Base-by-base conservation (phyloP, 179 eudicot species). In the Silene noctiflora region DNA sequence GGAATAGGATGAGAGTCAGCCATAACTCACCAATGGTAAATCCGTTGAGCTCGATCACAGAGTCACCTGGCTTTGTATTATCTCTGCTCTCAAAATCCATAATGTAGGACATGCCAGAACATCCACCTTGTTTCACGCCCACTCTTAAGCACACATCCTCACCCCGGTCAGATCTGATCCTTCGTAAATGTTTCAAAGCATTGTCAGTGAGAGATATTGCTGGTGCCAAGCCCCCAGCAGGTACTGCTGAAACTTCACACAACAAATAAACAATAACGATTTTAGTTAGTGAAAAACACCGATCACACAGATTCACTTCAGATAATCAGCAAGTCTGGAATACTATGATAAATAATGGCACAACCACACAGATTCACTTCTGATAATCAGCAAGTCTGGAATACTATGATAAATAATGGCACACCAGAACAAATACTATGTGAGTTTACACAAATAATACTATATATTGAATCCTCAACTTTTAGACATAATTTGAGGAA, bases 91-190 rank as follows among this genome's bases (percentile, higher is more conserved):
- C 99, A 76, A 96, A 96, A 85, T 96, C 98, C 99, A 96, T 96
- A 13, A 89, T 85, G 82, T 96, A 96, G 59, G 99, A 96, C 97
- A 96, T 84, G 56, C 99, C 99, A 24, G 99, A 96, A 86, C 99
- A 96, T 75, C 99, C 98, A 84, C 99, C 99, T 76, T 96, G 98
- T 83, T 87, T 96, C 58, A 96, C 97, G 44, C 99, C 99, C 72
- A 96, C 91, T 82, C 99, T 89, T 67, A 96, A 88, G 85, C 90
- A 87, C 75, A 96, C 80, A 78, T 96, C 96, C 75, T 91, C 94
- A 76, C 81, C 86, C 60, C 81, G 69, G 58, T 93, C 99, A 22
- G 91, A 82, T 80, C 86, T 87, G 86, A 96, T 93, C 85, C 88
- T 90, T 82, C 81, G 91, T 84, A 96, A 84, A 84, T 96, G 98